Conservation (phyloP, 768 basidiomycete genomes). For the Rhizopogon vesiculosus region DNA sequence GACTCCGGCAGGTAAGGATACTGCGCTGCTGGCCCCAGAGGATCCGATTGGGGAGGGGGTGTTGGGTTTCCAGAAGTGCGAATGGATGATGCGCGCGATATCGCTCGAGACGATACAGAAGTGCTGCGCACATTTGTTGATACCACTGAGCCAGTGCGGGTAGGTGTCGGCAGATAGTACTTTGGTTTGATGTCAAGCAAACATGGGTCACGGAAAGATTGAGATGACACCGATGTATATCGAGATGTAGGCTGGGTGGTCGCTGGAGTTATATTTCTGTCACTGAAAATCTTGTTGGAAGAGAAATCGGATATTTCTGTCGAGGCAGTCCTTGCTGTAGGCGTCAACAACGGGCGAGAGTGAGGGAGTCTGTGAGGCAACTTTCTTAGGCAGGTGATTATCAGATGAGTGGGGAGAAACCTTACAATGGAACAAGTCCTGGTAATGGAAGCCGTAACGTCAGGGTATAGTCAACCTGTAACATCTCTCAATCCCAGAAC, state of each 20-base stretch:
- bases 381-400: not conserved
- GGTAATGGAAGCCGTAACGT: slow-evolving; percentile 1
- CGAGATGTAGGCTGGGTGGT: not conserved
- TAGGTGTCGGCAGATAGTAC: not conserved
- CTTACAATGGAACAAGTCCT: not conserved
- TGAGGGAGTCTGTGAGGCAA: not conserved
- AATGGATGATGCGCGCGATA: slow-evolving; percentile 7
- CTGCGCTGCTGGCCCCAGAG: slow-evolving; percentile 46
- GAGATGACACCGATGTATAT: not conserved
- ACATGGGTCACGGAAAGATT: not conserved
- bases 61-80: slow-evolving; percentile 25
- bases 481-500: not conserved
- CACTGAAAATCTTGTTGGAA: not conserved
- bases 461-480: slow-evolving; percentile 7
- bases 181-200: not conserved
- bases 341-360: not conserved
- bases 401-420: not conserved
- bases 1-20: slow-evolving; percentile 47
- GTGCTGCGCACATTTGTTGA: not conserved
- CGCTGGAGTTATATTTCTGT: not conserved
- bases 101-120: slow-evolving; percentile 4
- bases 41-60: slow-evolving; percentile 38
- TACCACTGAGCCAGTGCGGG: not conserved
- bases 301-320: not conserved
- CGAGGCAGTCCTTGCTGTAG: not conserved